These are phyloP conservation scores for Hansenula anomala DNA, from an alignment of 1,139 yeast species.

Conservation along the genomic window DNA sequence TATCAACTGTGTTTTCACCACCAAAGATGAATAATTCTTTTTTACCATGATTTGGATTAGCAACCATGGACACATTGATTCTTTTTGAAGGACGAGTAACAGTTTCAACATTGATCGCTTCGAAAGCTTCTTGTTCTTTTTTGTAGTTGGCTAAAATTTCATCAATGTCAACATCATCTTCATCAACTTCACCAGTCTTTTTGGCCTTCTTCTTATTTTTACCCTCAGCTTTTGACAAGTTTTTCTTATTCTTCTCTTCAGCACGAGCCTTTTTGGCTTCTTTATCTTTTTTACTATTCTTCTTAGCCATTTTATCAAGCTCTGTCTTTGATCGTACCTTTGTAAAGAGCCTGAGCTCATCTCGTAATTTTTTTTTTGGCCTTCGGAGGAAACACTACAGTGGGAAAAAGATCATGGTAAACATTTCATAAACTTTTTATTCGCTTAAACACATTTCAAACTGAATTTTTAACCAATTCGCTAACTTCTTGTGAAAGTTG, in stretches of 20 bases:
- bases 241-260: constrained; percentile 81
- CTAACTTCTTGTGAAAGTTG: constrained; percentile 50
- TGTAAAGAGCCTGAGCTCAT: background rate
- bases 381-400: background rate
- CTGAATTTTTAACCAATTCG: constrained; percentile 31
- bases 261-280: constrained; percentile 89
- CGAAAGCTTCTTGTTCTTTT: constrained; percentile 71
- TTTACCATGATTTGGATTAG: constrained; percentile 73
- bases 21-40: constrained; percentile 82
- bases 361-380: background rate
- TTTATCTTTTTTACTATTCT: constrained; percentile 69
- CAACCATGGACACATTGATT: constrained; percentile 68
- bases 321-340: too few species aligned
- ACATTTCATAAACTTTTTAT: too few species aligned
- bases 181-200: constrained; percentile 71
- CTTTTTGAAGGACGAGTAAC: constrained; percentile 62
- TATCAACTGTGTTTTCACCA: constrained; percentile 61
- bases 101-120: constrained; percentile 60
- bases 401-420: too few species aligned
- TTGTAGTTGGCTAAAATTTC: constrained; percentile 76
- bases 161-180: constrained; percentile 86
- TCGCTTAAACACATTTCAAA: too few species aligned
- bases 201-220: constrained; percentile 74
- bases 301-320: constrained; percentile 82
- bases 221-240: constrained; percentile 61